These are phyloP conservation scores for Tolypocladium guangdongense DNA, from an alignment of 2,329 filamentous ascomycete species.

Conservation along the genomic window DNA sequence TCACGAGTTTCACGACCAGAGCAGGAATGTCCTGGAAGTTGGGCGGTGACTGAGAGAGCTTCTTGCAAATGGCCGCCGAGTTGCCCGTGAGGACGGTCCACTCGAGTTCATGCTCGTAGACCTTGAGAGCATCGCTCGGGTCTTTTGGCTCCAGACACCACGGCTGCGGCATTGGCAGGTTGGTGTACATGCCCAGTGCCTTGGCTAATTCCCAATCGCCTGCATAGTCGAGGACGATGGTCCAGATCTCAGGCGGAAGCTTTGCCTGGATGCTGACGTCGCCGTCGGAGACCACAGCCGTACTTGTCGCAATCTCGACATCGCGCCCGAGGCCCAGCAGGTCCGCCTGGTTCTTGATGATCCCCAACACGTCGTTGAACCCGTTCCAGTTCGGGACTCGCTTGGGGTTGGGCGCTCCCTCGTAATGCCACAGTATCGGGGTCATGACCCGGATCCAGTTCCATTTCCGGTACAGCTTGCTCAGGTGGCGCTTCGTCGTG, in stretches of 20 bases:
- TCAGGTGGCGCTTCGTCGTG: slow-evolving; percentile 76
- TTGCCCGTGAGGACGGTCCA: slow-evolving; percentile 71
- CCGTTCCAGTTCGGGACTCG: slow-evolving; percentile 49
- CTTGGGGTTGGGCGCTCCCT: slow-evolving; percentile 37
- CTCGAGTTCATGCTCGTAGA: slow-evolving; percentile 70
- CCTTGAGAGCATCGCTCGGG: slow-evolving; percentile 53
- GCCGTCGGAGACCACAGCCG: slow-evolving; percentile 21
- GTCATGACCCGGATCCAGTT: slow-evolving; percentile 75
- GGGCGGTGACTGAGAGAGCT: slow-evolving; percentile 60
- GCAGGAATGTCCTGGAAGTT: slow-evolving; percentile 63
- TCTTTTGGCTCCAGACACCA: slow-evolving; percentile 54
- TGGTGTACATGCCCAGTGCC: slow-evolving; percentile 71
- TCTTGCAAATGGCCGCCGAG: slow-evolving; percentile 59
- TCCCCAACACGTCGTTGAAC: slow-evolving; percentile 61
- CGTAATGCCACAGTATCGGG: slow-evolving; percentile 75
- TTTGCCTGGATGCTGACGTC: slow-evolving; percentile 26
- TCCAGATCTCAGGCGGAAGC: slow-evolving; percentile 81
- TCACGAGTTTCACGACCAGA: slow-evolving; percentile 75
- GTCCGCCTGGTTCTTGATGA: slow-evolving; percentile 68
- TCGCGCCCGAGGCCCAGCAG: slow-evolving; percentile 64
- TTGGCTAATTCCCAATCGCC: slow-evolving; percentile 87
- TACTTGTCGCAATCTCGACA: slow-evolving; percentile 42
- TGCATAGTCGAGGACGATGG: slow-evolving; percentile 72
- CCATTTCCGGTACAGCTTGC: slow-evolving; percentile 75
- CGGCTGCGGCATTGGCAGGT: slow-evolving; percentile 56